Percentiles rank a stretch among this genome's conserved stretches.
Evolutionary conservation across 352 stramenopile species (phyloP).

Genomic region (Pythium coloratum): DNA sequence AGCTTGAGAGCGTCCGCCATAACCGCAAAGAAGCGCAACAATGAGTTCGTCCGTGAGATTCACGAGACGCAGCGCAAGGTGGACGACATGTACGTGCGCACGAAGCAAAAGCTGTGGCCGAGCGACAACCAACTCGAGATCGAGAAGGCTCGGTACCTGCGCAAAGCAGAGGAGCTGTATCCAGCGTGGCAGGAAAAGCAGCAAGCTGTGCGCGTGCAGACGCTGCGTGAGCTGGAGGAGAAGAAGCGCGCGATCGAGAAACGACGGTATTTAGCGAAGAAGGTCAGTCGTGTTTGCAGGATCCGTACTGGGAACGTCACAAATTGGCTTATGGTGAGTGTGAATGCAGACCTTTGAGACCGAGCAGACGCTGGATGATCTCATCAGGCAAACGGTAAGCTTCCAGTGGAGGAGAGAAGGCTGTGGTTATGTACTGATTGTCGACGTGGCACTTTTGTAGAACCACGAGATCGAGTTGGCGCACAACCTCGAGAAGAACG

Average conservation of each 20-base stretch:
- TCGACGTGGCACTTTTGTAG: slow-evolving; percentile 24
- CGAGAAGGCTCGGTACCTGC: slow-evolving; percentile 63
- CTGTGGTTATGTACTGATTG: background rate
- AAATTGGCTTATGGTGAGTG: background rate
- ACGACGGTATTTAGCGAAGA: slow-evolving; percentile 66
- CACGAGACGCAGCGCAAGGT: slow-evolving; percentile 53
- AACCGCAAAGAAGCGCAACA: slow-evolving; percentile 53
- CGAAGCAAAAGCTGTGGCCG: slow-evolving; percentile 46
- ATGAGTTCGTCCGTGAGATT: slow-evolving; percentile 59
- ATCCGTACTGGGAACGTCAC: background rate
- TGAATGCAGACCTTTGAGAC: slow-evolving; percentile 73
- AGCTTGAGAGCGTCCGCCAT: slow-evolving; percentile 39
- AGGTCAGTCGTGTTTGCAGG: slow-evolving; percentile 33
- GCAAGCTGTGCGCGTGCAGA: slow-evolving; percentile 51
- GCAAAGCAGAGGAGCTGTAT: slow-evolving; percentile 64
- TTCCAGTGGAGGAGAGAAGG: background rate
- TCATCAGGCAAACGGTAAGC: slow-evolving; percentile 68
- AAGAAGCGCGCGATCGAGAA: slow-evolving; percentile 75
- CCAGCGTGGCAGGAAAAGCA: slow-evolving; percentile 74
- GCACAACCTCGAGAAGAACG: slow-evolving; percentile 76
- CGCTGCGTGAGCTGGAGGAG: slow-evolving; percentile 61
- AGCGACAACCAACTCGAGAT: slow-evolving; percentile 44
- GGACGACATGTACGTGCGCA: slow-evolving; percentile 40
- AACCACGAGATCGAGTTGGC: slow-evolving; percentile 71
- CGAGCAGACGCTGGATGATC: slow-evolving; percentile 63